Conservation (phyloP, 805 yeast genomes). For the Pichia paraexigua region DNA sequence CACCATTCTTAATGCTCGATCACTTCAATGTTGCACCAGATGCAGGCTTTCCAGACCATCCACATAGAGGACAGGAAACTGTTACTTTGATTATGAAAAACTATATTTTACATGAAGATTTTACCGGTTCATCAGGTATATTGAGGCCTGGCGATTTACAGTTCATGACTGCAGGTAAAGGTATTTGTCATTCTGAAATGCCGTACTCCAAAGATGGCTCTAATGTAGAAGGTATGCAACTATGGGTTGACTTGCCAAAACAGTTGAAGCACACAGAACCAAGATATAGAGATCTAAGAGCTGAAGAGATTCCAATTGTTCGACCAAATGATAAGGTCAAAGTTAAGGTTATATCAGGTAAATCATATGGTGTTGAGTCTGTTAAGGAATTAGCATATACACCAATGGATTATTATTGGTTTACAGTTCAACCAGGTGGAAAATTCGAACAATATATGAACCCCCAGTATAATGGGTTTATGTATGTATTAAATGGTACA, state of each 20-base stretch:
- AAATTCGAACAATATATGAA: slow-evolving; percentile 53
- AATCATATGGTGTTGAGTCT: slow-evolving; percentile 67
- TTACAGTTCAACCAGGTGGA: slow-evolving; percentile 57
- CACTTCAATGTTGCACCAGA: slow-evolving; percentile 60
- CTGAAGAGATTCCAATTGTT: slow-evolving; percentile 63
- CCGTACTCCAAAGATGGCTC: slow-evolving; percentile 54
- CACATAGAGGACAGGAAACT: slow-evolving; percentile 81
- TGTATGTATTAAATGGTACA: slow-evolving; percentile 59
- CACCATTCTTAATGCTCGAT: slow-evolving; percentile 77
- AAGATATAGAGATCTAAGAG: slow-evolving; percentile 68
- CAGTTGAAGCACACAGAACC: slow-evolving; percentile 57
- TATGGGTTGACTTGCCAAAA: slow-evolving; percentile 81
- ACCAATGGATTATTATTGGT: slow-evolving; percentile 69
- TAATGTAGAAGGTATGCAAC: slow-evolving; percentile 58
- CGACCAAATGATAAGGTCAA: slow-evolving; percentile 54
- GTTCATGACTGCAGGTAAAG: slow-evolving; percentile 91
- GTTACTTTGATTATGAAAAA: slow-evolving; percentile 61
- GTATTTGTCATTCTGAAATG: slow-evolving; percentile 81
- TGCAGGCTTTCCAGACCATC: slow-evolving; percentile 78
- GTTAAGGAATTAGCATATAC: slow-evolving; percentile 72
- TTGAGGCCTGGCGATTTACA: slow-evolving; percentile 78
- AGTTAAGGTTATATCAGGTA: slow-evolving; percentile 73
- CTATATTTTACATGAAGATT: slow-evolving; percentile 73
- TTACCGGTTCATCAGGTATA: slow-evolving; percentile 76
- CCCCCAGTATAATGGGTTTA: slow-evolving; percentile 54